These are phyloP conservation scores for Boechera retrofracta DNA, from an alignment of 345 rosid genomes.

Conservation along the genomic window DNA sequence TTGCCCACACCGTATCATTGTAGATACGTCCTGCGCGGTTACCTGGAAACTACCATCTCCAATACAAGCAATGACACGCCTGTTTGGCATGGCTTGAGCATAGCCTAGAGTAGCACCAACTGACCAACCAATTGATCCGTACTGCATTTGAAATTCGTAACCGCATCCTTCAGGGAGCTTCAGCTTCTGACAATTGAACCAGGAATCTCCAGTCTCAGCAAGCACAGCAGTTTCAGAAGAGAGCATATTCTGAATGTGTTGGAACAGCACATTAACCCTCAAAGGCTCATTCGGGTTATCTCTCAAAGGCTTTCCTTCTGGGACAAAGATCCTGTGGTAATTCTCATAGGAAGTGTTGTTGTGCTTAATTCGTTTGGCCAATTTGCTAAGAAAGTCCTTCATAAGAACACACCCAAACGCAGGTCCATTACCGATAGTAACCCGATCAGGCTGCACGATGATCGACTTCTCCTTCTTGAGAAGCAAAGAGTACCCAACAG, in stretches of 20 bases:
- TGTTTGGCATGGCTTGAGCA: slow-evolving; percentile 58
- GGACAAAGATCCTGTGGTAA: slow-evolving; percentile 55
- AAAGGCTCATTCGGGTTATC: slow-evolving; percentile 48
- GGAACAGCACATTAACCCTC: slow-evolving; percentile 58
- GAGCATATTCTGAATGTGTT: slow-evolving; percentile 61
- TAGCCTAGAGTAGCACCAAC: slow-evolving; percentile 73
- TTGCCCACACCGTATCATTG: slow-evolving; percentile 60
- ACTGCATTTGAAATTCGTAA: slow-evolving; percentile 66
- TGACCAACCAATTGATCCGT: slow-evolving; percentile 71
- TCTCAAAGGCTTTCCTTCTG: slow-evolving; percentile 54
- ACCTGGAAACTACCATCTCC: slow-evolving; percentile 80
- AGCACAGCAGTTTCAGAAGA: slow-evolving; percentile 54
- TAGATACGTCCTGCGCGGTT: slow-evolving; percentile 72
- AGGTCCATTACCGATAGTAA: slow-evolving; percentile 60
- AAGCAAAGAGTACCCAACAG: slow-evolving; percentile 62
- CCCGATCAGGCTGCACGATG: slow-evolving; percentile 62
- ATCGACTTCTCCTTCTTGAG: slow-evolving; percentile 63
- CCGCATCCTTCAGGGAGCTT: slow-evolving; percentile 62
- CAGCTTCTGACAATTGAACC: slow-evolving; percentile 76
- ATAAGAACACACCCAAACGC: slow-evolving; percentile 57
- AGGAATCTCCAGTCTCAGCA: slow-evolving; percentile 67
- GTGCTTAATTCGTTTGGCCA: slow-evolving; percentile 52
- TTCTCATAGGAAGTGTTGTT: slow-evolving; percentile 58
- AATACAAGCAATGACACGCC: slow-evolving; percentile 62
- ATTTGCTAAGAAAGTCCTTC: slow-evolving; percentile 59